phyloP scores from a whole-genome alignment of 2,329 filamentous ascomycete genomes.

The Ampelomyces quisqualis region DNA sequence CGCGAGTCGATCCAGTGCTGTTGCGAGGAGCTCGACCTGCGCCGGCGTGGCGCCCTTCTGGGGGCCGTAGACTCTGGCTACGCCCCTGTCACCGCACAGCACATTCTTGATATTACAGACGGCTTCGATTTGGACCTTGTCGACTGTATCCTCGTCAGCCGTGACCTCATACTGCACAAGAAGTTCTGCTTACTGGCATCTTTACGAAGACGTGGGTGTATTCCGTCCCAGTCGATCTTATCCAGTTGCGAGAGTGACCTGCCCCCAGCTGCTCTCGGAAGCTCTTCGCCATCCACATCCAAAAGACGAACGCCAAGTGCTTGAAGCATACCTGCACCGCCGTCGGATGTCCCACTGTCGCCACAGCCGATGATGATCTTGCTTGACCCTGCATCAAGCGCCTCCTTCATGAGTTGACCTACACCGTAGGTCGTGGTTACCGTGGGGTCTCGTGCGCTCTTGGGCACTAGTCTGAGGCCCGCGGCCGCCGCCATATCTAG shows the following conservation, averaged over 20 bases:
- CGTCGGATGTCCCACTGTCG: constrained; percentile 57
- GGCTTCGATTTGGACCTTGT: constrained; percentile 49
- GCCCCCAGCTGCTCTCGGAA: constrained; percentile 48
- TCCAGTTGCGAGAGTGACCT: constrained; percentile 43
- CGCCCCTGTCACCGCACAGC: constrained; percentile 52
- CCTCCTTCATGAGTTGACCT: constrained; percentile 51
- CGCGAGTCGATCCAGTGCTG: constrained; percentile 49
- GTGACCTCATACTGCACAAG: too few species aligned
- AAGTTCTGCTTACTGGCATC: constrained; percentile 18
- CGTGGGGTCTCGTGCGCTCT: constrained; percentile 49
- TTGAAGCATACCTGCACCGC: constrained; percentile 57
- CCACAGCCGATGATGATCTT: constrained; percentile 56
- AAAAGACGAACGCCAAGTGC: constrained; percentile 53
- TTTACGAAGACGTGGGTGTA: constrained; percentile 44
- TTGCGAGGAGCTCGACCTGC: constrained; percentile 48
- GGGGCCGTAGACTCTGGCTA: constrained; percentile 54
- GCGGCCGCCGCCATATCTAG: constrained; percentile 58
- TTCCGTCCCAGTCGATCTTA: constrained; percentile 43
- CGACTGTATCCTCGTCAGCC: constrained; percentile 13
- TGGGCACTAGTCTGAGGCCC: constrained; percentile 53
- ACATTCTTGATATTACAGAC: constrained; percentile 57
- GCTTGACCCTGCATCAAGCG: constrained; percentile 49
- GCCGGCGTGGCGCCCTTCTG: constrained; percentile 53
- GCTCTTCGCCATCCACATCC: constrained; percentile 39
- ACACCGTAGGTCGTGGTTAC: constrained; percentile 56